Percentiles rank a stretch among this genome's conserved stretches.
phyloP scores from a whole-genome alignment of 768 basidiomycete species.

The Cystofilobasidium macerans region DNA sequence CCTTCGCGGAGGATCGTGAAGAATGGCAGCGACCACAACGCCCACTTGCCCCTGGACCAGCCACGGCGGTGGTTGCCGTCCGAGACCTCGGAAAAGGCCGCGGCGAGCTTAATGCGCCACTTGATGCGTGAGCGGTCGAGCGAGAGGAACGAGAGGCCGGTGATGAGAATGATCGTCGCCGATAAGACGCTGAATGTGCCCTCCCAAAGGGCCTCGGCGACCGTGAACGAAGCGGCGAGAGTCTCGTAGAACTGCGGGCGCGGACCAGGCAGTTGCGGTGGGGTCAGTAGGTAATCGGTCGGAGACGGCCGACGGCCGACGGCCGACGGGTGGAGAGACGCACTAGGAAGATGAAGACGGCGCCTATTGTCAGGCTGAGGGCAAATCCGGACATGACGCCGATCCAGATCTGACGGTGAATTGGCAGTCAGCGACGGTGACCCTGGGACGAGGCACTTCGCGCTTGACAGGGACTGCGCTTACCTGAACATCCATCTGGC shows the following conservation, averaged over 20 bases:
- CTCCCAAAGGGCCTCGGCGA: conserved; percentile 25
- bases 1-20: conserved; percentile 24
- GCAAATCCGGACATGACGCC: conserved; percentile 17
- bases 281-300: background rate
- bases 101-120: conserved; percentile 24
- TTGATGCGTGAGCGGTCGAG: conserved; percentile 24
- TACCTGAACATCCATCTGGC: conserved; percentile 23
- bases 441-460: background rate
- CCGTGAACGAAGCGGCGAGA: conserved; percentile 7
- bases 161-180: conserved; percentile 23
- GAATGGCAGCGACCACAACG: conserved; percentile 21
- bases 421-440: background rate
- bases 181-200: conserved; percentile 19
- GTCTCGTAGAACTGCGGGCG: conserved; percentile 16
- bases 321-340: too few species aligned
- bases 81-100: conserved; percentile 4
- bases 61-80: conserved; percentile 6
- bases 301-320: background rate
- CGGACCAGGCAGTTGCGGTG: background rate
- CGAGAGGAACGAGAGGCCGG: conserved; percentile 20
- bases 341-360: conserved; percentile 13
- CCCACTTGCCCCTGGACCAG: conserved; percentile 15
- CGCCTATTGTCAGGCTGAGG: conserved; percentile 14
- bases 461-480: background rate
- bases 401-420: conserved; percentile 21